A percentile compares a stretch with the other conserved stretches of the same genome.
Conservation (phyloP, 371 early-diverging fungal genomes). For the Apophysomyces elegans region DNA sequence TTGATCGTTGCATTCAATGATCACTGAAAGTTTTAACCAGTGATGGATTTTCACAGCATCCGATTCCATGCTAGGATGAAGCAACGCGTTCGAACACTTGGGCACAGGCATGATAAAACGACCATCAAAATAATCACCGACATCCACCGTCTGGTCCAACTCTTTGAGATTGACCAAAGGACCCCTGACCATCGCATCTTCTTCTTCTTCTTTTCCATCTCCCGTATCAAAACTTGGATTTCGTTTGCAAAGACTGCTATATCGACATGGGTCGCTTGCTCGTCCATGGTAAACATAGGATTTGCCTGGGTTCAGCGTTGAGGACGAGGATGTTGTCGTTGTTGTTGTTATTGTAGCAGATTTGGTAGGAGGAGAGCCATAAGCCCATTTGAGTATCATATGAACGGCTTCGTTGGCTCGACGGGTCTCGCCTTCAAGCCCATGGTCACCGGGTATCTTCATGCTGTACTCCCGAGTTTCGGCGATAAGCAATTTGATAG, state of each 20-base stretch:
- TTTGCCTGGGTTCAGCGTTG: neutral
- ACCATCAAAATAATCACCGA: slow-evolving; percentile 43
- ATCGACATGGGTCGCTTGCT: neutral
- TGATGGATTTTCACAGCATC: slow-evolving; percentile 37
- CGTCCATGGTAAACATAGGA: slow-evolving; percentile 6
- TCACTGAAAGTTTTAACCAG: slow-evolving; percentile 34
- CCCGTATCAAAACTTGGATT: slow-evolving; percentile 1
- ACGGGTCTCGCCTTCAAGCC: slow-evolving; percentile 21
- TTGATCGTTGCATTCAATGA: slow-evolving; percentile 29
- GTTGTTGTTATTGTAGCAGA: slow-evolving; percentile 16
- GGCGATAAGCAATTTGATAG: slow-evolving; percentile 21
- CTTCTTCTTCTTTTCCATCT: neutral
- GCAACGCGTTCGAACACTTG: slow-evolving; percentile 25
- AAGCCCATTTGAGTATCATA: slow-evolving; percentile 46
- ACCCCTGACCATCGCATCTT: neutral
- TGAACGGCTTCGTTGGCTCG: slow-evolving; percentile 18
- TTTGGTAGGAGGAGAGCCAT: slow-evolving; percentile 31
- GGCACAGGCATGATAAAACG: slow-evolving; percentile 46
- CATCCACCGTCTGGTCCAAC: slow-evolving; percentile 32
- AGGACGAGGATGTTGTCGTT: too few relatives aligned
- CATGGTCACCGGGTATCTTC: slow-evolving; percentile 32
- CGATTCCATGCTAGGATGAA: slow-evolving; percentile 35
- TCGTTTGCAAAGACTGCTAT: neutral
- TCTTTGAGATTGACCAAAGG: slow-evolving; percentile 33
- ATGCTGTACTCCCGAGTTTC: slow-evolving; percentile 36